Evolutionary conservation across 176 grass and related monocot species (phyloP), one percentile per base, ranked within the genome.

Genomic region (Musa itinerans): DNA sequence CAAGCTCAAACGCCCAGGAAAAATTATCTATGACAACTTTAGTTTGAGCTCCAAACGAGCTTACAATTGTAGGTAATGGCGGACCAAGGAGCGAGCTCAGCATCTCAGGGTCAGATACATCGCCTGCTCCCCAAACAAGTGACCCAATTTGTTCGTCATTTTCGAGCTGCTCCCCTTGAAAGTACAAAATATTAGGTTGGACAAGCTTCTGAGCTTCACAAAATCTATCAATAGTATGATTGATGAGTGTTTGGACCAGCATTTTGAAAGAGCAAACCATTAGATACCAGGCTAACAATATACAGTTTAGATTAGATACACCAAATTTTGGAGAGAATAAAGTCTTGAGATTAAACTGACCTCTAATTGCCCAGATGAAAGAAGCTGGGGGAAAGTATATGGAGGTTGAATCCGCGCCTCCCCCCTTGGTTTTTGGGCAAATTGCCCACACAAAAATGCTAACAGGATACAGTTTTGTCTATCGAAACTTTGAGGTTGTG

Each of bases 11-110:
- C n/a, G 10, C n/a, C 16, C 9, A 63, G 19, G 59, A 63, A 63
- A 21, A 20, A 63, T 8, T 63, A 21, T 16, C n/a, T 63, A 19
- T 21, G 21, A 63, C 59, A 63, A 63, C 59, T 26, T 26, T 26
- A 26, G 25, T 26, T 1, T 26, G 25, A 17, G 14, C 20, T 11
- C 26, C 10, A 16, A 14, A 10, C 15, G 65, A 23, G 52, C 90
- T 87, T 91, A 99, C 95, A 43, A 99, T 99, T 0, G 88, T 99
- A 0, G 95, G 95, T 62, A 93, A 87, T 25, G 95, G 83, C 11
- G 88, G 86, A 69, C 87, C 83, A 79, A 99, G 82, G 65, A 99
- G 86, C 59, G 84, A 91, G 69, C 70, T 85, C 77, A 99, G 82
- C 57, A 82, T 84, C 77, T 99, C 83, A 1, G 88, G 84, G 50